phyloP scores from a whole-genome alignment of 2,329 filamentous ascomycete genomes.

The Periconia digitata region DNA sequence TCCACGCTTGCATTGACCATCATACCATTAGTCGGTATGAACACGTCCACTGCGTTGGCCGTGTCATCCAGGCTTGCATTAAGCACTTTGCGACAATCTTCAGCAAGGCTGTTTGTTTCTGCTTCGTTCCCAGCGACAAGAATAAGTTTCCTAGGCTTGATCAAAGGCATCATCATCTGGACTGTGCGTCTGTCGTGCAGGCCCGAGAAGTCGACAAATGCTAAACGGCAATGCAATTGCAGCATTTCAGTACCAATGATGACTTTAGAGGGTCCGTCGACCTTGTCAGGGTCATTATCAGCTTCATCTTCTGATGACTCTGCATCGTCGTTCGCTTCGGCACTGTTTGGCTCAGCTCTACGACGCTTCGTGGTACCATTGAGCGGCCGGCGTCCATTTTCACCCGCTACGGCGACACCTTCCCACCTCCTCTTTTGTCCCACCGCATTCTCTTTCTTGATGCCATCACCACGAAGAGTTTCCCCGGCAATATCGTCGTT shows the following conservation, averaged over 20 bases:
- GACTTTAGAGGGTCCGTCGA: slow-evolving; percentile 74
- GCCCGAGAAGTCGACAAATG: slow-evolving; percentile 88
- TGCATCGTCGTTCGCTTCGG: slow-evolving; percentile 26
- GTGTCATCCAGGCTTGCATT: slow-evolving; percentile 50
- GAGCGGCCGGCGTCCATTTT: slow-evolving; percentile 41
- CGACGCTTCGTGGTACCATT: slow-evolving; percentile 62
- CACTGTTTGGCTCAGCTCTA: slow-evolving; percentile 40
- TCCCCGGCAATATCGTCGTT: slow-evolving; percentile 73
- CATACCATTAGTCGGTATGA: slow-evolving; percentile 74
- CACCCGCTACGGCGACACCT: slow-evolving; percentile 57
- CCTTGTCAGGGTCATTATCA: slow-evolving; percentile 55
- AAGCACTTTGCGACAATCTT: slow-evolving; percentile 73
- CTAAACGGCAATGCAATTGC: slow-evolving; percentile 72
- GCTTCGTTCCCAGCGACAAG: slow-evolving; percentile 78
- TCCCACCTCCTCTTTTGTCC: slow-evolving; percentile 97
- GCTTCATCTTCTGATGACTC: slow-evolving; percentile 51
- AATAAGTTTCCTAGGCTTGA: slow-evolving; percentile 91
- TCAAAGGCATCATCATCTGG: slow-evolving; percentile 91
- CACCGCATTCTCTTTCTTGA: slow-evolving; percentile 54
- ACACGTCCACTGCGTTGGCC: slow-evolving; percentile 63
- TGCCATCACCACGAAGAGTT: slow-evolving; percentile 57
- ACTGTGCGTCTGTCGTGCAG: slow-evolving; percentile 91
- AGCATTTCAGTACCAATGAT: slow-evolving; percentile 66
- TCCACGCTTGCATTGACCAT: slow-evolving; percentile 90
- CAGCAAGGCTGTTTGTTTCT: slow-evolving; percentile 73